Conservation (phyloP, 108 stramenopile species). For the Nitzschia inconspicua region DNA sequence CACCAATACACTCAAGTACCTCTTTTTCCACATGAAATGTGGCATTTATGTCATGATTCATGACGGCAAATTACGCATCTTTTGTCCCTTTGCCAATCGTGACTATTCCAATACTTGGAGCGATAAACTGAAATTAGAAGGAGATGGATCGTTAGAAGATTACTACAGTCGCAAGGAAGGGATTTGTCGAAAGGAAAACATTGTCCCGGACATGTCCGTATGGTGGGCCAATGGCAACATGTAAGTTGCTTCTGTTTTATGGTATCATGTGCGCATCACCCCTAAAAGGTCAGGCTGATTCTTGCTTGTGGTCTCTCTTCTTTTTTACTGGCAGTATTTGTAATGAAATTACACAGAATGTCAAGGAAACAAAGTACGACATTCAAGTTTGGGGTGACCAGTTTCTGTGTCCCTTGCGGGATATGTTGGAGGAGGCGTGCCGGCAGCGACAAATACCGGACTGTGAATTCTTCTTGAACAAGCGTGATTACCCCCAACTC, state of each 20-base stretch:
- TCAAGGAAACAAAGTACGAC: slow-evolving; percentile 73
- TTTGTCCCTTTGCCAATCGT: slow-evolving; percentile 92
- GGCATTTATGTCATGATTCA: slow-evolving; percentile 97
- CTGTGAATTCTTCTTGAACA: slow-evolving; percentile 99
- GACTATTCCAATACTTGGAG: slow-evolving; percentile 92
- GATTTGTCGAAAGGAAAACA: slow-evolving; percentile 87
- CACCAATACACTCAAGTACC: slow-evolving; percentile 89
- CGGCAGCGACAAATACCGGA: slow-evolving; percentile 86
- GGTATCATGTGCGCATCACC: too few species aligned
- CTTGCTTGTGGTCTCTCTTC: too few species aligned
- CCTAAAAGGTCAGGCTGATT: too few species aligned
- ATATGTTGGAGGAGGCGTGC: slow-evolving; percentile 96
- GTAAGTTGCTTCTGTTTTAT: too few species aligned
- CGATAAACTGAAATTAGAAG: slow-evolving; percentile 69
- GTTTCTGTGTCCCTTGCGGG: slow-evolving; percentile 90
- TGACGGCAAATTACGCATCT: slow-evolving; percentile 78
- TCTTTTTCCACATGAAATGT: slow-evolving; percentile 99
- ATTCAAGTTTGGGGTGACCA: slow-evolving; percentile 91
- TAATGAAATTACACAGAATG: slow-evolving; percentile 87
- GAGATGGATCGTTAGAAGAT: slow-evolving; percentile 70
- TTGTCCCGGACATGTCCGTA: slow-evolving; percentile 80
- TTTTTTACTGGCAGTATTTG: too few species aligned
- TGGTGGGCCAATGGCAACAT: slow-evolving; percentile 99
- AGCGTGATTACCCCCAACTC: slow-evolving; percentile 99
- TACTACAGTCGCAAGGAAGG: slow-evolving; percentile 87